Evolutionary conservation across 495 filamentous ascomycete species (phyloP).

Genomic region (Pyronema domesticum): DNA sequence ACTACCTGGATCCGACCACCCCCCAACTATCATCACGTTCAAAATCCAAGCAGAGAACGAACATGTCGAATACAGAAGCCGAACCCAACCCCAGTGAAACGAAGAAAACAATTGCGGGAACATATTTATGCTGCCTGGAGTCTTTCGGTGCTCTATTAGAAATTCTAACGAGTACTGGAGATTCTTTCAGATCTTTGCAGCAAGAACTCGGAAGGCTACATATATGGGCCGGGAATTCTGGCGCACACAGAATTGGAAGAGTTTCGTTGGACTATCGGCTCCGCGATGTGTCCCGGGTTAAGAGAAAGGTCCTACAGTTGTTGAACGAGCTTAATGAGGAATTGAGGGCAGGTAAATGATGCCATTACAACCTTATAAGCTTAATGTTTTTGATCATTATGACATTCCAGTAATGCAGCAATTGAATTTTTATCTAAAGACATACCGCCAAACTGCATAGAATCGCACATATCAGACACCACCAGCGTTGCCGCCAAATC

Average conservation of each 20-base stretch:
- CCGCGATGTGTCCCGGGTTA: background rate
- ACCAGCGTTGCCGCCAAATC: background rate
- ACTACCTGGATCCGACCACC: no score
- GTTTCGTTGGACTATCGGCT: constrained; percentile 10
- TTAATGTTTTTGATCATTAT: background rate
- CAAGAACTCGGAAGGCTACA: constrained; percentile 7
- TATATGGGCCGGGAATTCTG: constrained; percentile 25
- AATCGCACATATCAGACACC: background rate
- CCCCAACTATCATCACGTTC: no score
- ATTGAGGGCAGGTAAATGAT: background rate
- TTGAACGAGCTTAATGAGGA: background rate
- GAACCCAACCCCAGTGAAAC: no score
- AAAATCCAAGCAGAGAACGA: no score
- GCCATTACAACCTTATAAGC: background rate
- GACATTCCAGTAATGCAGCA: background rate
- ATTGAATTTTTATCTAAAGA: background rate
- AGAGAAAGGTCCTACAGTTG: background rate
- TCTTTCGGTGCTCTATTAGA: background rate
- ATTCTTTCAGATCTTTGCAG: background rate
- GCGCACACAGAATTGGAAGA: constrained; percentile 20
- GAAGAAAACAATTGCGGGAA: background rate
- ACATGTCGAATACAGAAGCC: no score
- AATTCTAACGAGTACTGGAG: background rate
- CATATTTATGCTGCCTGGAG: background rate
- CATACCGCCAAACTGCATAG: background rate